Evolutionary conservation across 305 asterid species (phyloP).

Genomic region (Rubia tinctorum): DNA sequence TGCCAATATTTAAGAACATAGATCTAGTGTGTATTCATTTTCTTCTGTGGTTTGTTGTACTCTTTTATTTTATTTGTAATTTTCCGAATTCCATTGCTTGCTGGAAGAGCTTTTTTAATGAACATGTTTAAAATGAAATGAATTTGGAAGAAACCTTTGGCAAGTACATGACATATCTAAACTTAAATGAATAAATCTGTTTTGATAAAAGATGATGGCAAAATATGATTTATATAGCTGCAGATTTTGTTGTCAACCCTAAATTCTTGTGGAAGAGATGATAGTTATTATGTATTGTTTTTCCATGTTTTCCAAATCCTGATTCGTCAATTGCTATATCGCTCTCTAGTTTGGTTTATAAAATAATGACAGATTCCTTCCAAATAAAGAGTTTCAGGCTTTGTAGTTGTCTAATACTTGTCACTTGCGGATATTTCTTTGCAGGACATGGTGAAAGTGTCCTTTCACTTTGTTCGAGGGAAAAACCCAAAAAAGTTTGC

Average conservation of each 20-base stretch:
- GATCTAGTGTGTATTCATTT: neutral
- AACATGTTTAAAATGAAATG: neutral
- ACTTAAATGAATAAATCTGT: neutral
- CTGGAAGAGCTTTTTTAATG: neutral
- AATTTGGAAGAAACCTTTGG: neutral
- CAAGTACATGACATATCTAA: neutral
- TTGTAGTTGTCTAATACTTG: neutral
- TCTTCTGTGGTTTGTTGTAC: neutral
- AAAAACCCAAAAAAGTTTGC: slow-evolving; percentile 81
- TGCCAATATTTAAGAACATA: neutral
- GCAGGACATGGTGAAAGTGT: slow-evolving; percentile 90
- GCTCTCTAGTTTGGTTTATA: neutral
- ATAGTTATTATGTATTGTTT: neutral
- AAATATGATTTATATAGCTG: neutral
- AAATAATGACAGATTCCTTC: neutral
- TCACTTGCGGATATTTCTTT: slow-evolving; percentile 14
- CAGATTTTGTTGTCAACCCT: neutral
- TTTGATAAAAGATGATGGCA: neutral
- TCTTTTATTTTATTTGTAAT: neutral
- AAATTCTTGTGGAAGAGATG: neutral
- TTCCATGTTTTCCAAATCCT: neutral
- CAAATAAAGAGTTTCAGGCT: slow-evolving; percentile 2
- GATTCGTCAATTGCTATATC: neutral
- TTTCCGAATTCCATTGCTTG: neutral
- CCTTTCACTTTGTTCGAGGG: slow-evolving; percentile 85